phyloP scores from a whole-genome alignment of 23 red algal species.

The Pyropia yezoensis region DNA sequence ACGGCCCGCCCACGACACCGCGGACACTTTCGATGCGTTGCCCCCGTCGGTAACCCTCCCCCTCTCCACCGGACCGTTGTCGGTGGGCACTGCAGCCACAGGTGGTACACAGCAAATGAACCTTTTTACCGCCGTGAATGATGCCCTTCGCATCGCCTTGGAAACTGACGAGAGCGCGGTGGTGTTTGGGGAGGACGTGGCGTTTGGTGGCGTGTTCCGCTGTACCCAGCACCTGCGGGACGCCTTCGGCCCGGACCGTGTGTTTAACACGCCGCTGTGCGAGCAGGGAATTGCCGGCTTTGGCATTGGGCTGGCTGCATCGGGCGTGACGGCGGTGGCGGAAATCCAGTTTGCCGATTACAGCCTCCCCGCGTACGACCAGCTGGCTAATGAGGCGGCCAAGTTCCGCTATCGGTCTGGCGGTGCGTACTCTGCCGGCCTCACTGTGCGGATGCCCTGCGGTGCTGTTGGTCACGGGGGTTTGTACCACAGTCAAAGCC shows the following conservation, averaged over 20 bases:
- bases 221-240: constrained; percentile 29
- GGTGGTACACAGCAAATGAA: constrained; percentile 7
- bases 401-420: constrained; percentile 70
- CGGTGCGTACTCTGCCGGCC: constrained; percentile 29
- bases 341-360: constrained; percentile 86
- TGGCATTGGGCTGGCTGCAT: constrained; percentile 42
- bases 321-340: constrained; percentile 21
- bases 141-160: constrained; percentile 13
- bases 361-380: constrained; percentile 58
- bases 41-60: too few species aligned
- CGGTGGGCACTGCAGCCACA: too few species aligned
- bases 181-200: constrained; percentile 70
- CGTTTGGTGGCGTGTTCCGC: constrained; percentile 72
- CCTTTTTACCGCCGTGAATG: constrained; percentile 34
- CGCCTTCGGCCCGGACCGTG: constrained; percentile 30
- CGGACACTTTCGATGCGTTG: too few species aligned
- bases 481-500: constrained; percentile 51
- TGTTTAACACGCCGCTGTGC: constrained; percentile 73
- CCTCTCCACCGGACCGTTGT: too few species aligned
- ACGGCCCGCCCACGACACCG: too few species aligned
- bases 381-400: constrained; percentile 58
- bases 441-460: constrained; percentile 46
- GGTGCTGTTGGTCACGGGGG: constrained; percentile 66
- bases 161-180: constrained; percentile 19
- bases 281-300: constrained; percentile 61